These are phyloP conservation scores for Tubosaeta sp. DNA, from an alignment of 768 basidiomycete species.

Conservation along the genomic window DNA sequence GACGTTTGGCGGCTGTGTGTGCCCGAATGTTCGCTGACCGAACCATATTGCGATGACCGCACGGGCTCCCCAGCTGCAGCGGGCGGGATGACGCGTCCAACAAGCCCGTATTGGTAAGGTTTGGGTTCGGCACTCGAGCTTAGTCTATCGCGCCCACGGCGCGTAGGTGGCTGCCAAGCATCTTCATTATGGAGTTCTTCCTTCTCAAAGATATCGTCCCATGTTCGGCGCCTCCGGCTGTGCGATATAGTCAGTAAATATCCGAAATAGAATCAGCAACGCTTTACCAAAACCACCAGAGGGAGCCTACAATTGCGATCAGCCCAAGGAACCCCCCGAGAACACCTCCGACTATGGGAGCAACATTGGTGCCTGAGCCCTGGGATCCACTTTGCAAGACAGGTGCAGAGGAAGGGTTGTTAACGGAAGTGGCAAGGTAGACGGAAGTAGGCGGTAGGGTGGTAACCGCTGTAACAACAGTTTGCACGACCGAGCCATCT, in stretches of 20 bases:
- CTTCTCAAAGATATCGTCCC: constrained; percentile 52
- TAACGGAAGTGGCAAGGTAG: constrained; percentile 17
- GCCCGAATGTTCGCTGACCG: constrained; percentile 19
- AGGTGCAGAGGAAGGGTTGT: constrained; percentile 15
- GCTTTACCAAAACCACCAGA: constrained; percentile 51
- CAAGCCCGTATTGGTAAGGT: constrained; percentile 62
- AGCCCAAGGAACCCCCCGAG: constrained; percentile 53
- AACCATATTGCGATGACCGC: constrained; percentile 31
- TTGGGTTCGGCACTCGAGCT: constrained; percentile 38
- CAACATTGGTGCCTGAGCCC: constrained; percentile 32
- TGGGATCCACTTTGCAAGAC: constrained; percentile 12
- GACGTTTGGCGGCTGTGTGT: constrained; percentile 25
- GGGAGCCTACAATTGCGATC: constrained; percentile 38
- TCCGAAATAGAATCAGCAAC: background rate
- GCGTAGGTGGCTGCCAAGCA: constrained; percentile 15
- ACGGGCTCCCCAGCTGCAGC: constrained; percentile 28
- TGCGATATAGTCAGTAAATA: constrained; percentile 7
- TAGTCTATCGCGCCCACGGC: constrained; percentile 20
- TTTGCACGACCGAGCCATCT: constrained; percentile 38
- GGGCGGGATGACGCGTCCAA: constrained; percentile 41
- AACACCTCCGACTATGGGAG: constrained; percentile 50
- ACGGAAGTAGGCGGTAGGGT: constrained; percentile 32
- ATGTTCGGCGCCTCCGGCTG: constrained; percentile 44
- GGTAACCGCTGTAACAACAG: constrained; percentile 35
- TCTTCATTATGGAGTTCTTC: constrained; percentile 29